Conservation (phyloP, 768 basidiomycete genomes). For the Plicaturopsis crispa region DNA sequence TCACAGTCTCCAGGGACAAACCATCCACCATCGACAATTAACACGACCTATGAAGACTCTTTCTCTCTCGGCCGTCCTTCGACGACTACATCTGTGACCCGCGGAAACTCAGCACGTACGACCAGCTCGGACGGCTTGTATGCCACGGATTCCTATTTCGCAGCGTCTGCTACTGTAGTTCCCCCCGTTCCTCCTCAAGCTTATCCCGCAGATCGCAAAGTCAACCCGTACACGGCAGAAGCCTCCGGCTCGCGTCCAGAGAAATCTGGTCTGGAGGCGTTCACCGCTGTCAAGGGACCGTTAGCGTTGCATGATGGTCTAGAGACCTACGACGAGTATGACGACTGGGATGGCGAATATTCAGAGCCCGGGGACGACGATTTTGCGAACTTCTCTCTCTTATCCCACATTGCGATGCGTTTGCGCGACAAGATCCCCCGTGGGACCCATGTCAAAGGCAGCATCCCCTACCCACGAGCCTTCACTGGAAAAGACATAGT, state of each 20-base stretch:
- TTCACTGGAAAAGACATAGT: constrained; percentile 96
- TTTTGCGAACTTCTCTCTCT: constrained; percentile 83
- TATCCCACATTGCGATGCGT: constrained; percentile 85
- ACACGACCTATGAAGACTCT: no score
- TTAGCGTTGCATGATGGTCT: not conserved
- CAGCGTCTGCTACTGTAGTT: not conserved
- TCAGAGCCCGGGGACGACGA: constrained; percentile 55
- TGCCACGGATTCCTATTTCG: not conserved
- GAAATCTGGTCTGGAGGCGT: not conserved
- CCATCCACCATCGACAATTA: no score
- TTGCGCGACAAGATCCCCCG: constrained; percentile 86
- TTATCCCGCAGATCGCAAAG: not conserved
- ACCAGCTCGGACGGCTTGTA: no score
- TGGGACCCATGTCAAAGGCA: constrained; percentile 84
- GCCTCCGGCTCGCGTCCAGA: not conserved
- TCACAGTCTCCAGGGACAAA: no score
- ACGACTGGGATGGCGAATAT: constrained; percentile 16
- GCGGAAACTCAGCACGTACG: not conserved
- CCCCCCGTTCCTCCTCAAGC: not conserved
- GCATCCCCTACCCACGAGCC: constrained; percentile 81
- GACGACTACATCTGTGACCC: not conserved
- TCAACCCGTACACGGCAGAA: not conserved
- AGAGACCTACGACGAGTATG: not conserved
- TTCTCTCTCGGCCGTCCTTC: no score
- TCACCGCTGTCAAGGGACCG: not conserved